Conservation (phyloP, 2,329 filamentous ascomycete species). For the Emergomyces pasteurianus region DNA sequence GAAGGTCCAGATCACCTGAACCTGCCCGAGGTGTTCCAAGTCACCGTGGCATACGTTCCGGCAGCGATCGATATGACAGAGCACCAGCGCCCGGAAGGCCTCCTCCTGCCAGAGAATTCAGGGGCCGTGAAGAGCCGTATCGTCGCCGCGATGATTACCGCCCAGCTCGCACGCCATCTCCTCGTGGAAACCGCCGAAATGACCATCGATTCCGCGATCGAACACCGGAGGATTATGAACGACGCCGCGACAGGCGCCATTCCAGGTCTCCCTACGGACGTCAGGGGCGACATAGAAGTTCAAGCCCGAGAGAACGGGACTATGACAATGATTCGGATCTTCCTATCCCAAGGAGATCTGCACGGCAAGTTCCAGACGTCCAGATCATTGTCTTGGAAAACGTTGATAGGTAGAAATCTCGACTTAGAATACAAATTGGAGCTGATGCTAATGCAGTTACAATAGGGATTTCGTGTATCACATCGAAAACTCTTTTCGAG, state of each 20-base stretch:
- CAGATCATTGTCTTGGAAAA: constrained; percentile 75
- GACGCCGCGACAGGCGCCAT: constrained; percentile 44
- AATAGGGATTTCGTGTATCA: constrained; percentile 64
- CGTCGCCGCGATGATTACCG: constrained; percentile 53
- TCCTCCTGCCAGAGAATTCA: constrained; percentile 37
- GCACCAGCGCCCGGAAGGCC: constrained; percentile 23
- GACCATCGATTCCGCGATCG: constrained; percentile 43
- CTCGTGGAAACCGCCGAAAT: constrained; percentile 51
- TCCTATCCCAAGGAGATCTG: constrained; percentile 60
- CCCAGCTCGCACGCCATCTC: constrained; percentile 48
- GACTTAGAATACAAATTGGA: background rate
- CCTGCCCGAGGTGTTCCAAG: constrained; percentile 34
- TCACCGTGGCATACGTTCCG: constrained; percentile 20
- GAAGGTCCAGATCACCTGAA: constrained; percentile 54
- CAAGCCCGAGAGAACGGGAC: constrained; percentile 48
- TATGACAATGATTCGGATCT: constrained; percentile 50
- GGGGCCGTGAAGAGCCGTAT: constrained; percentile 32
- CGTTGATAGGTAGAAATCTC: constrained; percentile 43
- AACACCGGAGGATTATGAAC: constrained; percentile 40
- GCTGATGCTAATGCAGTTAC: constrained; percentile 10
- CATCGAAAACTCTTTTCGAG: constrained; percentile 64
- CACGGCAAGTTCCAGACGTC: constrained; percentile 72
- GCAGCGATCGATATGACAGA: constrained; percentile 35
- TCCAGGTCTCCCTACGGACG: constrained; percentile 57
- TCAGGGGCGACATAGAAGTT: constrained; percentile 56